Percentiles rank a stretch among this genome's conserved stretches.
These are phyloP conservation scores for Nicotiana tomentosiformis DNA, from an alignment of 257 asterid genomes.

Conservation along the genomic window DNA sequence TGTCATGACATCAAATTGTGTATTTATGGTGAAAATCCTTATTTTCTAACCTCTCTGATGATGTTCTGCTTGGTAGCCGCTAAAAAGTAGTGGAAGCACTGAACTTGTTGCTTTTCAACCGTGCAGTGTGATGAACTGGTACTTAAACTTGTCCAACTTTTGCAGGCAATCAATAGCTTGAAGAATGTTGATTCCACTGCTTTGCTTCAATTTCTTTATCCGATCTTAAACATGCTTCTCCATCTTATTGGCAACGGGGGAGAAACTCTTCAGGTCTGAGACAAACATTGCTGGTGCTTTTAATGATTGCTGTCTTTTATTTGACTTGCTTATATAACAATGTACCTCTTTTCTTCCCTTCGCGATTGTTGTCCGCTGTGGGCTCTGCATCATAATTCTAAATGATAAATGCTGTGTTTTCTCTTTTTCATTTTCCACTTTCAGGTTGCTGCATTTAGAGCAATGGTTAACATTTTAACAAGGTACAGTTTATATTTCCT, in stretches of 20 bases:
- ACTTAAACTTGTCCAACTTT: not conserved
- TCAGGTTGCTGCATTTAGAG: conserved; percentile 99
- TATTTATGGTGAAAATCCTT: not conserved
- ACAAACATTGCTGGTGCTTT: not conserved
- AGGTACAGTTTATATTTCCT: conserved; percentile 40
- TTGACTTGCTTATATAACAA: not conserved
- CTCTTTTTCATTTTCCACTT: conserved; percentile 15
- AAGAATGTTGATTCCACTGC: conserved; percentile 99
- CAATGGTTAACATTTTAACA: conserved; percentile 97
- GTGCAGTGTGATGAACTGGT: conserved; percentile 2
- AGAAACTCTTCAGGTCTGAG: conserved; percentile 88
- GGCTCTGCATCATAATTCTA: not conserved
- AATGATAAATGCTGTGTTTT: not conserved
- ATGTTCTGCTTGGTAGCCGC: not conserved
- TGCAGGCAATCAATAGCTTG: conserved; percentile 97
- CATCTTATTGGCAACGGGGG: conserved; percentile 99
- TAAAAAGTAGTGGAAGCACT: not conserved
- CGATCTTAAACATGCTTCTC: conserved; percentile 96
- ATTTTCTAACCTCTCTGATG: not conserved
- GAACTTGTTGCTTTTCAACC: not conserved
- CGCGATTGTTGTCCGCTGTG: not conserved
- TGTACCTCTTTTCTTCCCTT: conserved; percentile 1
- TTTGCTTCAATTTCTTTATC: conserved; percentile 97
- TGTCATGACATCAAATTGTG: not conserved
- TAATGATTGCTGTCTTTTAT: not conserved